phyloP scores from a whole-genome alignment of 2,329 filamentous ascomycete species.

The Colletotrichum sp. region DNA sequence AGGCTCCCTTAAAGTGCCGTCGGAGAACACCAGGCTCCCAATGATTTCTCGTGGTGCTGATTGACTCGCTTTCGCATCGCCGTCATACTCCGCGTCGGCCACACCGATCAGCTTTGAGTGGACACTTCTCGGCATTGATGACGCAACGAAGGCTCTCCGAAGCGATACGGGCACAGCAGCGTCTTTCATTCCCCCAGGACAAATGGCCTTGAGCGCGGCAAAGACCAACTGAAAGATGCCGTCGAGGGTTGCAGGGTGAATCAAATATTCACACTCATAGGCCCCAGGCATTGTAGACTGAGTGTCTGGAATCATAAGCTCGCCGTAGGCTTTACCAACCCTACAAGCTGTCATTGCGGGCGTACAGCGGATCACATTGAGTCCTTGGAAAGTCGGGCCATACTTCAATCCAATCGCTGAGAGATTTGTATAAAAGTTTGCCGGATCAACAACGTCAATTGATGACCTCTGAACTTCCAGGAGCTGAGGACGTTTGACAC shows the following conservation, averaged over 20 bases:
- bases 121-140: slow-evolving; percentile 5
- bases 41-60: neutral
- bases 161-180: slow-evolving; percentile 33
- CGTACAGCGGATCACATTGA: slow-evolving; percentile 27
- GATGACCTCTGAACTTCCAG: neutral
- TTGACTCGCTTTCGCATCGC: neutral
- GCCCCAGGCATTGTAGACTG: neutral
- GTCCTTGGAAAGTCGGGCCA: slow-evolving; percentile 6
- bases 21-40: neutral
- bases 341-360: slow-evolving; percentile 7
- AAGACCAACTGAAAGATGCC: slow-evolving; percentile 28
- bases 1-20: neutral
- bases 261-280: neutral
- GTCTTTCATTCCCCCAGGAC: slow-evolving; percentile 30
- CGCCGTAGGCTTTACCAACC: slow-evolving; percentile 23
- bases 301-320: neutral
- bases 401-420: slow-evolving; percentile 19
- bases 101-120: neutral
- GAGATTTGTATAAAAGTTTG: slow-evolving; percentile 30
- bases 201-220: slow-evolving; percentile 32
- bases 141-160: slow-evolving; percentile 29
- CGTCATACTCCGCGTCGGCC: neutral
- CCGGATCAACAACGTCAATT: neutral
- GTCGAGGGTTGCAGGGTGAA: slow-evolving; percentile 11
- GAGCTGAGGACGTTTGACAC: neutral